A percentile compares a stretch with the other conserved stretches of the same genome.
Evolutionary conservation across 1,284 basidiomycete species (phyloP).

Genomic region (Cutaneotrichosporon sp.): DNA sequence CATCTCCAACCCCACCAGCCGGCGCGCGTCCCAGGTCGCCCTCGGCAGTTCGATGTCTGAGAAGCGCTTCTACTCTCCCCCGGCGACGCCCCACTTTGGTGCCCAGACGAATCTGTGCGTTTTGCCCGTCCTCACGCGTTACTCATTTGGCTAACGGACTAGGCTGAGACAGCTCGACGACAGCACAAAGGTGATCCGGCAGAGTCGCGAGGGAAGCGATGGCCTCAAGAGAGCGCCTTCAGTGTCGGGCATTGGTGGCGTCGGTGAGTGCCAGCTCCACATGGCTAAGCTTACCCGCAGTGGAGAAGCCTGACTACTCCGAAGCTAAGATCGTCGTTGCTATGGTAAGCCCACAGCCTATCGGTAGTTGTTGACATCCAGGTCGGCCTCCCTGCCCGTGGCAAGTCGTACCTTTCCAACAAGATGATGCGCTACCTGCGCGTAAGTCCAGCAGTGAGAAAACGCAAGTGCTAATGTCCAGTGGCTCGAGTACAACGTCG

Average conservation of each 20-base stretch:
- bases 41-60: neutral
- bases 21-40: neutral
- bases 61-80: constrained; percentile 22
- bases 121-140: no score
- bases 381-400: constrained; percentile 75
- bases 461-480: constrained; percentile 39
- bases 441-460: constrained; percentile 48
- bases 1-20: constrained; percentile 1
- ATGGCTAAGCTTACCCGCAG: constrained; percentile 49
- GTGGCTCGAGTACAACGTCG: constrained; percentile 99
- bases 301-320: constrained; percentile 94
- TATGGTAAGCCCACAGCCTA: constrained; percentile 60
- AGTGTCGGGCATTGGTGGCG: constrained; percentile 49
- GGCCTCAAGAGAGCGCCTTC: constrained; percentile 44
- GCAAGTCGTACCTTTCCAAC: constrained; percentile 79
- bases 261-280: constrained; percentile 29
- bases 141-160: no score
- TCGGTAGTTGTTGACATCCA: constrained; percentile 28
- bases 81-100: constrained; percentile 49
- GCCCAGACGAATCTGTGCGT: constrained; percentile 45
- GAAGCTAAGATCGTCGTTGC: constrained; percentile 98
- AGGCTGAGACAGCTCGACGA: constrained; percentile 45
- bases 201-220: constrained; percentile 22
- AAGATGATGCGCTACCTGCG: constrained; percentile 75
- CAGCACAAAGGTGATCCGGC: constrained; percentile 42